Conservation (phyloP, 164 flowering plant species). For the Kingdonia uniflora region DNA sequence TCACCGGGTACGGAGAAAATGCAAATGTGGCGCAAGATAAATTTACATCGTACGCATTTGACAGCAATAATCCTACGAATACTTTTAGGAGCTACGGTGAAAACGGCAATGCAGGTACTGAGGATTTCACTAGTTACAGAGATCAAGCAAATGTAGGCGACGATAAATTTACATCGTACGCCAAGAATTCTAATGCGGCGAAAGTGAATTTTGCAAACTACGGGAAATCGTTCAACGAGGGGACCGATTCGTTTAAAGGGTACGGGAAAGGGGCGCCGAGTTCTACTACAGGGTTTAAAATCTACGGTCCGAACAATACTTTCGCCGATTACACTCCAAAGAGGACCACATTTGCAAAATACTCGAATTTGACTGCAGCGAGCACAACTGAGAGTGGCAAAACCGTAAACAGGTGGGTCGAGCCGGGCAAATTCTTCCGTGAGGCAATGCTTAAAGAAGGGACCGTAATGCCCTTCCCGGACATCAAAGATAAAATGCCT, state of each 20-base stretch:
- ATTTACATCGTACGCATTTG: slow-evolving; percentile 37
- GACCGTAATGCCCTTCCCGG: slow-evolving; percentile 68
- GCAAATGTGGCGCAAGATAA: slow-evolving; percentile 51
- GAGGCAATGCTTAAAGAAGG: slow-evolving; percentile 57
- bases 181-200: slow-evolving; percentile 33
- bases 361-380: slow-evolving; percentile 17
- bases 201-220: slow-evolving; percentile 46
- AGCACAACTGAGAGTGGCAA: slow-evolving; percentile 14
- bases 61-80: slow-evolving; percentile 50
- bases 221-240: slow-evolving; percentile 61
- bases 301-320: slow-evolving; percentile 35
- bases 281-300: slow-evolving; percentile 37
- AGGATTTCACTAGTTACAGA: slow-evolving; percentile 46
- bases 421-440: slow-evolving; percentile 77
- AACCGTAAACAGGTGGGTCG: slow-evolving; percentile 40
- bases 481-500: slow-evolving; percentile 76
- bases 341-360: slow-evolving; percentile 32
- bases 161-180: slow-evolving; percentile 64
- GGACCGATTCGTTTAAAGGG: slow-evolving; percentile 50
- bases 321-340: slow-evolving; percentile 42
- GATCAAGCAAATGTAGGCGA: slow-evolving; percentile 61
- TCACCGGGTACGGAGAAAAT: slow-evolving; percentile 40
- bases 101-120: slow-evolving; percentile 31
- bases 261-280: slow-evolving; percentile 46
- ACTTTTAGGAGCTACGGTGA: slow-evolving; percentile 49